Evolutionary conservation across 2,329 filamentous ascomycete genomes (phyloP).

Genomic region (Hypoxylon sp.): DNA sequence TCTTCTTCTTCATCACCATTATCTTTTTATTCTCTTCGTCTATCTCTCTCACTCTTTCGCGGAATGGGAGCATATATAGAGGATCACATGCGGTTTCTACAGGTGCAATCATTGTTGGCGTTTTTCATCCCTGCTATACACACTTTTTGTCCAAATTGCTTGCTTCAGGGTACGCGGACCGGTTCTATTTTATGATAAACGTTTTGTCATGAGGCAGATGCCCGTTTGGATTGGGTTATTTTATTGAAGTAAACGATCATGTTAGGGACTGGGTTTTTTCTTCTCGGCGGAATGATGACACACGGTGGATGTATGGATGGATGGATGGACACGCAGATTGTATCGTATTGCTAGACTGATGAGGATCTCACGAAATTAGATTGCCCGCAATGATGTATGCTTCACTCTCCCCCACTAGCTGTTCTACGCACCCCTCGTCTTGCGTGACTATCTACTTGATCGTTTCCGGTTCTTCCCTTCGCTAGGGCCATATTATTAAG

Average conservation of each 20-base stretch:
- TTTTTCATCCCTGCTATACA: slow-evolving; percentile 20
- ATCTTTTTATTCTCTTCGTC: slow-evolving; percentile 1
- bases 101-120: slow-evolving; percentile 32
- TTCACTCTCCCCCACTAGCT: not conserved
- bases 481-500: not conserved
- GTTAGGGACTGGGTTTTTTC: slow-evolving; percentile 1
- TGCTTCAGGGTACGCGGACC: slow-evolving; percentile 17
- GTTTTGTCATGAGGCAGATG: slow-evolving; percentile 5
- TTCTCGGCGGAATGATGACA: slow-evolving; percentile 6
- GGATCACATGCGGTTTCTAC: slow-evolving; percentile 20
- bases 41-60: slow-evolving; percentile 15
- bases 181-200: slow-evolving; percentile 26
- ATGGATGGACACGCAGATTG: slow-evolving; percentile 37
- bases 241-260: slow-evolving; percentile 19
- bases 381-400: slow-evolving; percentile 20
- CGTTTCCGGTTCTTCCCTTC: not conserved
- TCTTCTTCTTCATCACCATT: not conserved
- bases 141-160: slow-evolving; percentile 19
- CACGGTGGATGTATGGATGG: slow-evolving; percentile 9
- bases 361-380: slow-evolving; percentile 31
- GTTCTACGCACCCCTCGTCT: not conserved
- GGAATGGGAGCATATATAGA: slow-evolving; percentile 35
- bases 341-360: slow-evolving; percentile 39
- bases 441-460: not conserved
- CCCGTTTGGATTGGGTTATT: not conserved